These are phyloP conservation scores for Kodamaea kakaduensis DNA, from an alignment of 805 yeast species.

Conservation along the genomic window DNA sequence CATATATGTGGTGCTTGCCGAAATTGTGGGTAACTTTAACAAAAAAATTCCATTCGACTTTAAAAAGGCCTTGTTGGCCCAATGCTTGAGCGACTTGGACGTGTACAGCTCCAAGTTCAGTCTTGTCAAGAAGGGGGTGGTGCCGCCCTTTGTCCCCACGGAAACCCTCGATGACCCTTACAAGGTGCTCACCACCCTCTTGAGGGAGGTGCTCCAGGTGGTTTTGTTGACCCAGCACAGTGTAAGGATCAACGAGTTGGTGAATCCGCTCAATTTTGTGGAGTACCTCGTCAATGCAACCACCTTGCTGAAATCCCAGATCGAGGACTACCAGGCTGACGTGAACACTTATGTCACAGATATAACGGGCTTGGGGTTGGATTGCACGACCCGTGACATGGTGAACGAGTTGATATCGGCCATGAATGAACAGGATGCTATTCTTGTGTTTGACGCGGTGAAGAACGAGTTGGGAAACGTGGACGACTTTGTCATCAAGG, in stretches of 20 bases:
- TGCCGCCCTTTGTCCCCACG: constrained; percentile 4
- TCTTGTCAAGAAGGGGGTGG: not conserved
- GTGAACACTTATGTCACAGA: constrained; percentile 68
- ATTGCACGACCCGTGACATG: constrained; percentile 54
- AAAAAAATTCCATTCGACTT: constrained; percentile 19
- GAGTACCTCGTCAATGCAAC: constrained; percentile 26
- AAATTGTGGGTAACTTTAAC: constrained; percentile 26
- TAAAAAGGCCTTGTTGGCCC: constrained; percentile 13
- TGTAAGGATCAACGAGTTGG: constrained; percentile 17
- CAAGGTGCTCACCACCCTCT: constrained; percentile 16
- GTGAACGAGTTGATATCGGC: constrained; percentile 54
- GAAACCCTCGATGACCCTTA: constrained; percentile 19
- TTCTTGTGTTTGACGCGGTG: constrained; percentile 6
- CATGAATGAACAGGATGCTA: constrained; percentile 40
- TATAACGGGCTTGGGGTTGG: constrained; percentile 63
- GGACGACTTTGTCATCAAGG: constrained; percentile 30
- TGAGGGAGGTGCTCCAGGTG: constrained; percentile 32
- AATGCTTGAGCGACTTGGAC: constrained; percentile 24
- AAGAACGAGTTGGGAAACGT: not conserved
- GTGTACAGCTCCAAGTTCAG: constrained; percentile 4
- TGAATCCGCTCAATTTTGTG: not conserved
- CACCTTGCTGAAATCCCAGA: constrained; percentile 37
- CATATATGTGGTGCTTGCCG: constrained; percentile 25
- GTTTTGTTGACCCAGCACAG: constrained; percentile 28
- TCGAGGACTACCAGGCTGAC: constrained; percentile 53